Percentiles rank a stretch among this genome's conserved stretches.
Evolutionary conservation across 306 rosid genomes (phyloP).

Genomic region (Abrus precatorius): DNA sequence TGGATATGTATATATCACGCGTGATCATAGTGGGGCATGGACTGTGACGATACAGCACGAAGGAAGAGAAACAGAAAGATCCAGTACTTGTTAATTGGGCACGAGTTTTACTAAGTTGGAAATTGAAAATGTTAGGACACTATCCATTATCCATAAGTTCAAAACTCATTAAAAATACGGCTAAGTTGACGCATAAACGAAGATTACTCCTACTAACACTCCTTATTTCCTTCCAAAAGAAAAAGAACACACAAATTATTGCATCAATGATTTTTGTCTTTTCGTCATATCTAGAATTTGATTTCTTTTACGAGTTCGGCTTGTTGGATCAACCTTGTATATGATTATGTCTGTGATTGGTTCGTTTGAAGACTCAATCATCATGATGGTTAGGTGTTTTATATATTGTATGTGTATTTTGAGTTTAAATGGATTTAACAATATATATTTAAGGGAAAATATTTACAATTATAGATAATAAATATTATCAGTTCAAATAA

Average conservation of each 20-base stretch:
- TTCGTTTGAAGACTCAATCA: neutral
- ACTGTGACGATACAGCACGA: neutral
- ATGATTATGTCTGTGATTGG: neutral
- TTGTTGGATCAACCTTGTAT: neutral
- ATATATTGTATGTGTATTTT: too few species aligned
- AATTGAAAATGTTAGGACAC: neutral
- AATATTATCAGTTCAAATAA: too few species aligned
- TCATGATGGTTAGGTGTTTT: too few species aligned
- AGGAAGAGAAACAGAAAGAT: neutral
- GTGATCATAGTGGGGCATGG: conserved; percentile 28
- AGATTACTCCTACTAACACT: neutral
- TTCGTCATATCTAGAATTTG: neutral
- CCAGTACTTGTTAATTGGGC: neutral
- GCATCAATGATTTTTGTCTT: neutral
- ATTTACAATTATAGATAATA: too few species aligned
- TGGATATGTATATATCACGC: conserved; percentile 17
- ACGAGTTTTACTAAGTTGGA: neutral
- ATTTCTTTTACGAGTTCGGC: neutral
- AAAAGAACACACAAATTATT: neutral
- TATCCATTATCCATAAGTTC: neutral
- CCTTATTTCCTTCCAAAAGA: neutral
- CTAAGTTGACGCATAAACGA: neutral
- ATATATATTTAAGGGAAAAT: too few species aligned
- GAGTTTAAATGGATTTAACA: too few species aligned
- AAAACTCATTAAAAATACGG: neutral